These are phyloP conservation scores for Ogataea degrootiae DNA, from an alignment of 805 yeast species.

Conservation along the genomic window DNA sequence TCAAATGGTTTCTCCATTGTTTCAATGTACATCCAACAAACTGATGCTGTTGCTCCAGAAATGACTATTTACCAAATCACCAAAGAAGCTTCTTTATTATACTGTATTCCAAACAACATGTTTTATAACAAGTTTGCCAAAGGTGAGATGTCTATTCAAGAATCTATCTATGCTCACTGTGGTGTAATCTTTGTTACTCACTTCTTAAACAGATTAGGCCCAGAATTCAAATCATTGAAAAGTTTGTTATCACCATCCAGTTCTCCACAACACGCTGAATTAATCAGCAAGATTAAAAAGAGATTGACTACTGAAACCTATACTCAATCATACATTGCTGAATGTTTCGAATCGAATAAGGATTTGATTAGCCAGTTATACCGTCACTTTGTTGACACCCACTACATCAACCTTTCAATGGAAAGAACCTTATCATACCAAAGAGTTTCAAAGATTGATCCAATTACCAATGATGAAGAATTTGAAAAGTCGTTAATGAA, in stretches of 20 bases:
- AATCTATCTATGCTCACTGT: slow-evolving; percentile 89
- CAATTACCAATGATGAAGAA: slow-evolving; percentile 70
- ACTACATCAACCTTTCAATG: slow-evolving; percentile 68
- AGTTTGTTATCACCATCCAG: slow-evolving; percentile 57
- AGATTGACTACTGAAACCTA: slow-evolving; percentile 91
- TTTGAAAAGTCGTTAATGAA: slow-evolving; percentile 63
- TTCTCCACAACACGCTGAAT: slow-evolving; percentile 66
- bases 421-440: slow-evolving; percentile 83
- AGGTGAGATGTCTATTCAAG: slow-evolving; percentile 86
- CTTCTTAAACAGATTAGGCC: slow-evolving; percentile 89
- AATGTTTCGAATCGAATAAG: slow-evolving; percentile 65
- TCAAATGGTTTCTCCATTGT: slow-evolving; percentile 82
- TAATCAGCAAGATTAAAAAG: slow-evolving; percentile 74
- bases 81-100: slow-evolving; percentile 89
- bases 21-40: slow-evolving; percentile 77
- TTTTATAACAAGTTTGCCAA: slow-evolving; percentile 69
- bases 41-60: slow-evolving; percentile 50
- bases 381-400: slow-evolving; percentile 87
- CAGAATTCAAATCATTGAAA: slow-evolving; percentile 73
- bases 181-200: slow-evolving; percentile 91
- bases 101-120: slow-evolving; percentile 83
- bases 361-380: slow-evolving; percentile 77
- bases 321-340: slow-evolving; percentile 77
- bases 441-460: slow-evolving; percentile 72
- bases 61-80: slow-evolving; percentile 82